Percentiles rank a stretch among this genome's conserved stretches.
These are phyloP conservation scores for Entomophthora muscae DNA, from an alignment of 371 early-diverging fungal species.

Conservation along the genomic window DNA sequence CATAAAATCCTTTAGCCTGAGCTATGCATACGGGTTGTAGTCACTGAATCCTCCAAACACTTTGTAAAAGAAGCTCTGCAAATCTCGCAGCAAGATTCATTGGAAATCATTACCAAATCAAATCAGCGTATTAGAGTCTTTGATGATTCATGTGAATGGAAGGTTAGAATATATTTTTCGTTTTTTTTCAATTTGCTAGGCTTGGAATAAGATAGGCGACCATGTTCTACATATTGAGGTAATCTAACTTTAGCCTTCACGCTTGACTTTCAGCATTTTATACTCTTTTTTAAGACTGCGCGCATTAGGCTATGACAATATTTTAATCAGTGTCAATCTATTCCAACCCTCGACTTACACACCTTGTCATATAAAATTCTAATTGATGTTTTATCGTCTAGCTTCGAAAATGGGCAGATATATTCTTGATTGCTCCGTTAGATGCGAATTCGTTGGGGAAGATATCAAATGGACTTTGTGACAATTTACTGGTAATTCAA, in stretches of 20 bases:
- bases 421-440: slow-evolving; percentile 73
- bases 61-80: background rate
- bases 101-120: background rate
- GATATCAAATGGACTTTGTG: slow-evolving; percentile 78
- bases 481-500: slow-evolving; percentile 74
- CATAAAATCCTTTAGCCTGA: background rate
- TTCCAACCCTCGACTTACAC: too few species aligned
- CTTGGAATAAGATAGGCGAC: background rate
- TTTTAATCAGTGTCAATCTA: too few species aligned
- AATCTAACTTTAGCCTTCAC: too few species aligned
- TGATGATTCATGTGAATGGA: background rate
- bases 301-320: too few species aligned
- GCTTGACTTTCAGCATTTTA: too few species aligned
- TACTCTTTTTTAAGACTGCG: too few species aligned
- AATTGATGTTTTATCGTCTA: too few species aligned
- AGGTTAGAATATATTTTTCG: background rate
- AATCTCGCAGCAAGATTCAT: background rate
- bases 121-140: background rate
- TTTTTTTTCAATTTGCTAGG: background rate
- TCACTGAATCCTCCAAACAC: background rate
- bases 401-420: slow-evolving; percentile 91
- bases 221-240: background rate
- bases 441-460: slow-evolving; percentile 93
- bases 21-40: background rate
- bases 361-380: too few species aligned